Base-by-base conservation (phyloP, 306 rosid species). In the Notholithocarpus densiflorus region DNA sequence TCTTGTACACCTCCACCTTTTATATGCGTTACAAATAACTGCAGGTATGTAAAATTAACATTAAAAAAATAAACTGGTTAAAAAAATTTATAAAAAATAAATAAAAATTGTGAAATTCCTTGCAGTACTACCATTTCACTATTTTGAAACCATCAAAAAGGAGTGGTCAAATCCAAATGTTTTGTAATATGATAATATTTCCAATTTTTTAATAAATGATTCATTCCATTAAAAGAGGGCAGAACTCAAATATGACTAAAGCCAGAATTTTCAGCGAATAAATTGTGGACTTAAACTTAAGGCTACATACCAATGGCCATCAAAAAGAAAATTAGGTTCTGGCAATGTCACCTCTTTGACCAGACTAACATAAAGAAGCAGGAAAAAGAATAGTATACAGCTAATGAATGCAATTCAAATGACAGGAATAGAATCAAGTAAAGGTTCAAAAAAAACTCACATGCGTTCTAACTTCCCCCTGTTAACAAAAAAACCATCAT, bases 401-500 rank as follows among this genome's bases (percentile, higher is more conserved):
- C 43, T 13, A 21, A 32, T 6, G 23, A 34, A 24, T 21, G 13
- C 5, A 19, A 57, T 27, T 1, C 7, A 3, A 6, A 29, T 12
- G n/a, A 45, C 31, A 53, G 48, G 17, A 18, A 43, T 7, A 82
- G 8, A 60, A 78, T 29, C 52, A 40, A 56, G 13, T 29, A 64
- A 34, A 81, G 29, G 68, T 24, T 15, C 8, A 57, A 72, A 43
- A 80, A 40, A 82, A 86, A 91, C 98, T 84, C 85, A 95, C 99
- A 75, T 79, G 82, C 93, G 98, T 82, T 95, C 99, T 89, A 95
- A 82, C 77, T 82, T 88, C 26, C 99, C 99, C 88, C 94, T 85
- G 80, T 95, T 95, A 79, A 95, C 98, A 79, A 95, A 95, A 90
- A 95, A 95, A 0, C 99, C 99, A 45, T 87, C 94, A 84, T 95